Evolutionary conservation across 441 rosid genomes (phyloP).

Genomic region (Metrosideros polymorpha): DNA sequence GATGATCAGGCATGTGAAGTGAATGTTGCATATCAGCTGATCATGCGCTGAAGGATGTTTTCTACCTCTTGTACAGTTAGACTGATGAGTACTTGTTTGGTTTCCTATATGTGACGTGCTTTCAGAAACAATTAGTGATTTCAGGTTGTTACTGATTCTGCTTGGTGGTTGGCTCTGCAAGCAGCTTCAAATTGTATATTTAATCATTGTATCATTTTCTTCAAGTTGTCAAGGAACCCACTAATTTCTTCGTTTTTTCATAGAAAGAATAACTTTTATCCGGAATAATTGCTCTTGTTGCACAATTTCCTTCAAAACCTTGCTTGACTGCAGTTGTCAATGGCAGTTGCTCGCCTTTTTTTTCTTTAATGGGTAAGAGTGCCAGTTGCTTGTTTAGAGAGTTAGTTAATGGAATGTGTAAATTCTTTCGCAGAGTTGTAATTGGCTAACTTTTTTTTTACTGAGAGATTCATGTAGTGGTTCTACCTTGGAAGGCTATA

Average conservation of each 20-base stretch:
- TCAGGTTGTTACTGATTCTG: neutral
- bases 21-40: neutral
- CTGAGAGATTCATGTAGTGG: neutral
- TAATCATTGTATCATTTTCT: neutral
- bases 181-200: neutral
- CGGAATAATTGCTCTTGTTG: neutral
- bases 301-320: neutral
- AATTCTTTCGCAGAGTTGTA: neutral
- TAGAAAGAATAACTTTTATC: neutral
- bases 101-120: neutral
- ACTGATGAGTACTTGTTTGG: neutral
- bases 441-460: neutral
- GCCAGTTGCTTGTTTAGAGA: neutral
- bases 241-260: neutral
- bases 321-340: neutral
- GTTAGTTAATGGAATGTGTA: neutral
- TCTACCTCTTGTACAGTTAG: neutral
- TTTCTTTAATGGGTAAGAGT: too few species aligned
- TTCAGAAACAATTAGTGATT: neutral
- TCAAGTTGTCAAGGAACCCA: neutral
- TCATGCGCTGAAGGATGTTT: neutral
- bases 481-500: neutral
- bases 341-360: neutral
- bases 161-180: neutral
- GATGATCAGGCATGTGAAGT: neutral